These are phyloP conservation scores for Neohortaea acidophila DNA, from an alignment of 495 filamentous ascomycete genomes.

Conservation along the genomic window DNA sequence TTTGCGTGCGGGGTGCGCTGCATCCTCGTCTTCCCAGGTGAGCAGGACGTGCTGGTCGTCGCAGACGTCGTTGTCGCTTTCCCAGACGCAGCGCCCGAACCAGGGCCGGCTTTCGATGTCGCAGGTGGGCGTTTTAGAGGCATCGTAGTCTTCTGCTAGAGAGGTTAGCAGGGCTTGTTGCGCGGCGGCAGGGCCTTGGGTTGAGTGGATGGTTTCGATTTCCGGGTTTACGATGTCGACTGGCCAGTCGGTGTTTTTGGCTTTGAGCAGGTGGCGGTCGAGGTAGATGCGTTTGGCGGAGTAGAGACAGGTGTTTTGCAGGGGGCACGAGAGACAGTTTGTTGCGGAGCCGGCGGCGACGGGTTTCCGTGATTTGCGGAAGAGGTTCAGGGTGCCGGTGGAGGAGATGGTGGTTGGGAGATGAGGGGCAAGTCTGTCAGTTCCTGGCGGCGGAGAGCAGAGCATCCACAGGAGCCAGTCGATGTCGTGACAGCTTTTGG, in stretches of 20 bases:
- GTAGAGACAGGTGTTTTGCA: constrained; percentile 60
- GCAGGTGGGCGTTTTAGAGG: constrained; percentile 28
- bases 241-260: constrained; percentile 57
- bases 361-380: constrained; percentile 60
- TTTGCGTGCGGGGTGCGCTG: constrained; percentile 15
- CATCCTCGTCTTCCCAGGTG: constrained; percentile 53
- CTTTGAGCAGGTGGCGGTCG: constrained; percentile 40
- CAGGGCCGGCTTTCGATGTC: constrained; percentile 51
- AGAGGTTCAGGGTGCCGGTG: constrained; percentile 56
- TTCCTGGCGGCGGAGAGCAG: constrained; percentile 41
- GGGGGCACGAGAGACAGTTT: constrained; percentile 71
- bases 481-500: constrained; percentile 90
- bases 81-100: constrained; percentile 92
- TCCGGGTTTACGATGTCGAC: constrained; percentile 78
- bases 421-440: constrained; percentile 38
- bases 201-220: constrained; percentile 53
- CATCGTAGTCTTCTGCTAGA: constrained; percentile 56
- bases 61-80: constrained; percentile 77
- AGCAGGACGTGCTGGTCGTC: constrained; percentile 85
- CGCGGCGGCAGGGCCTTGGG: constrained; percentile 27
- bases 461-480: constrained; percentile 84
- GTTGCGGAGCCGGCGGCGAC: constrained; percentile 55
- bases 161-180: constrained; percentile 32
- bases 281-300: constrained; percentile 69
- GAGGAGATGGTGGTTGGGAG: constrained; percentile 60